Base-by-base conservation (phyloP, 495 filamentous ascomycete species). In the Oleoguttula mirabilis region DNA sequence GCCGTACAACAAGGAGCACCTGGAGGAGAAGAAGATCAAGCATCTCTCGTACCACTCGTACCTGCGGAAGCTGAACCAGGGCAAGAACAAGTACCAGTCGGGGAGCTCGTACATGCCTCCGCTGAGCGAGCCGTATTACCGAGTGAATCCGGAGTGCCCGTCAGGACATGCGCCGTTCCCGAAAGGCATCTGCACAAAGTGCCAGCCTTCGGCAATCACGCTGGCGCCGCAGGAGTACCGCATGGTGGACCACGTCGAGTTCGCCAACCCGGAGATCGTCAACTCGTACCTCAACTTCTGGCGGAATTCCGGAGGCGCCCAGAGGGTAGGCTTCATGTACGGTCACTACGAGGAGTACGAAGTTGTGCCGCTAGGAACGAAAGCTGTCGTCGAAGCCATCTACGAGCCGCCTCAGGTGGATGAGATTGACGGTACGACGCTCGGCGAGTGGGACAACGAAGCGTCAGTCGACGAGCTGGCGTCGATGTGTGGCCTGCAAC, bases 181-280 rank as follows among this genome's bases (percentile, higher is more conserved):
- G 12, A 86, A 88, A 50, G 90, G 90, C n/a, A 96, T 99, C 49
- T 99, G 90, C 65, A 92, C 86, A 31, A 99, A 96, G 60, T 99
- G 90, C 56, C 90, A 99, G 56, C 90, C 90, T 11, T 94, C 88
- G 43, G 90, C 90, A 20, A 99, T 99, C 59, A 94, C 82, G 32
- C 68, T 99, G 16, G 87, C 95, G 52, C 83, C 84, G 11, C 90
- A 99, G 58, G 70, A 82, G 22, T 99, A 82, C 56, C 82, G 90
- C n/a, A 95, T 88, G 84, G 87, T 99, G 0, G 90, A 99, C 55
- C 90, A 99, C 60, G 88, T 99, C 48, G 92, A 99, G 57, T 96
- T 99, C 57, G 73, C 90, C 3, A 75, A 80, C 1, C 74, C 84
- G 1, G 71, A 72, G 24, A 64, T 95, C 16, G 80, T 99, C 57